Base-by-base conservation (phyloP, 805 yeast genomes). In the Suhomyces sp. region DNA sequence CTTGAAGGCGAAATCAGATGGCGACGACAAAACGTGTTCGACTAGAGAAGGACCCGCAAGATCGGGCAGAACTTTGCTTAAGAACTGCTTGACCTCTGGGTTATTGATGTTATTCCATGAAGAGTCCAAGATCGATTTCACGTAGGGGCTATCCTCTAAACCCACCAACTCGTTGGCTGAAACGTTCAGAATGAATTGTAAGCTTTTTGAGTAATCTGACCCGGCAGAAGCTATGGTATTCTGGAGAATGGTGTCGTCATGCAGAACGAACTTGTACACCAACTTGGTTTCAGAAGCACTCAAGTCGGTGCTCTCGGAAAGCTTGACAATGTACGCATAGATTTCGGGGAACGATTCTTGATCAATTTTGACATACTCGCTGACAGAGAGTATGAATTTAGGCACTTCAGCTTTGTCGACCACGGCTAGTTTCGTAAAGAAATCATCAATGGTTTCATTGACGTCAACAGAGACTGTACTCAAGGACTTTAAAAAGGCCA, bases 391-490 rank as follows among this genome's bases (percentile, higher is more conserved):
- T n/a, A 46, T 22, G 24, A 55, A 53, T 13, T 6, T 15, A 2
- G 60, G 37, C 12, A 60, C 54, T 9, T 47, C 29, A 5, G 45
- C 15, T 19, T 61, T 60, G 17, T 54, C 54, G 6, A 60, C 65
- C 55, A 46, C 51, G 15, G 55, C 50, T 4, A 75, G 47, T 39
- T 72, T 75, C n/a, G 60, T 45, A 52, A 60, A 75, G 24, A 65
- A 56, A 37, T 69, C 71, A 51, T 73, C 69, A 39, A 78, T 62
- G 13, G 64, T 44, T n/a, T 67, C 71, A 22, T 65, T 51, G 24
- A 64, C 56, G 3, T 37, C 41, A 13, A 59, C 54, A 2, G 64
- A 50, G 1, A 69, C 62, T 17, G 65, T 60, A 47, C 49, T 49
- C 7, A 39, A 37, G 4, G 48, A 10, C 24, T 43, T 24, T 13